phyloP scores from a whole-genome alignment of 2,329 filamentous ascomycete species.

The Diplocarpon mali region DNA sequence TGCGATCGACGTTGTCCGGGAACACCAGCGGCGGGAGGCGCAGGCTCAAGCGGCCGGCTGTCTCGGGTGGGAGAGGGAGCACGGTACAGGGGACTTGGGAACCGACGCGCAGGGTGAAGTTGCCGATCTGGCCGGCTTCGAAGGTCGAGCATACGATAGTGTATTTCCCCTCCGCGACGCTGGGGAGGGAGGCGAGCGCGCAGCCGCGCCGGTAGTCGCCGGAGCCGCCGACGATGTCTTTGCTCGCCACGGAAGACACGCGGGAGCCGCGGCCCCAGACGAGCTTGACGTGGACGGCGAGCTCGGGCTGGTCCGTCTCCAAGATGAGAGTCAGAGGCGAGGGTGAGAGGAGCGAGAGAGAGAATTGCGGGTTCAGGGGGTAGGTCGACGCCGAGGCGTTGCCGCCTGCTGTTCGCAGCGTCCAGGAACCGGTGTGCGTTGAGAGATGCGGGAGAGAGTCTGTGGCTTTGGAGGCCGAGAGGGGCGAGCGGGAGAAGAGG shows the following conservation, averaged over 20 bases:
- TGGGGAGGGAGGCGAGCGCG: constrained; percentile 51
- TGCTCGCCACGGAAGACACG: constrained; percentile 54
- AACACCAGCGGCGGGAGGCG: constrained; percentile 44
- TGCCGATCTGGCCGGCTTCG: constrained; percentile 64
- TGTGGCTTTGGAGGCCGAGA: constrained; percentile 49
- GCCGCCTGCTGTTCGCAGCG: constrained; percentile 67
- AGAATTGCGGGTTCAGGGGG: constrained; percentile 80
- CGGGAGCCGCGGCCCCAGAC: constrained; percentile 68
- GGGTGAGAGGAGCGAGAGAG: constrained; percentile 43
- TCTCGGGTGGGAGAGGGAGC: constrained; percentile 55
- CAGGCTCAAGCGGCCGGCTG: constrained; percentile 61
- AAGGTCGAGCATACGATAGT: constrained; percentile 88
- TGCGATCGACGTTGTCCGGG: constrained; percentile 36
- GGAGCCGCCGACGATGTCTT: constrained; percentile 72
- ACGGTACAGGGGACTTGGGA: constrained; percentile 47
- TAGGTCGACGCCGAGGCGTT: constrained; percentile 69
- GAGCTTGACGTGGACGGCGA: constrained; percentile 76
- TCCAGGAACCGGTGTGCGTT: constrained; percentile 62
- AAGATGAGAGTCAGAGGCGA: constrained; percentile 64
- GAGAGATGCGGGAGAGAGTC: constrained; percentile 31
- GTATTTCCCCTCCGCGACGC: constrained; percentile 62
- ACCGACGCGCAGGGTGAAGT: constrained; percentile 66
- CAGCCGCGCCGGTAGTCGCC: constrained; percentile 82
- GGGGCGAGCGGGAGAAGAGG: constrained; percentile 57
- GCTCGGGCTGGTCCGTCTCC: constrained; percentile 51